Conservation (phyloP, 1,284 basidiomycete genomes). For the Leccinum fuscescens region DNA sequence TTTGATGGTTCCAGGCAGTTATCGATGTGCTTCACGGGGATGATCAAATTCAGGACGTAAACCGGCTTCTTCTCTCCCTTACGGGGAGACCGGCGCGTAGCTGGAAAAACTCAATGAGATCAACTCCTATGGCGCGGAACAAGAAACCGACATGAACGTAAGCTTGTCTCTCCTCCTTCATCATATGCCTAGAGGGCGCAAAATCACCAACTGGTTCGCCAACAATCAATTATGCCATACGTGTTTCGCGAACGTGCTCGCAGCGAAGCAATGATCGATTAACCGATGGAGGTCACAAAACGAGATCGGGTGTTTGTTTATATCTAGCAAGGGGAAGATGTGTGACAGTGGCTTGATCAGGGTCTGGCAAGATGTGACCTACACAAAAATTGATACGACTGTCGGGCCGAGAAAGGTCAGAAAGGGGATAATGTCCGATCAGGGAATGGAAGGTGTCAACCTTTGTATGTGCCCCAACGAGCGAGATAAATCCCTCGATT, state of each 20-base stretch:
- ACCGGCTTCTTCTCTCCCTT: conserved; percentile 76
- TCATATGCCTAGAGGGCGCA: conserved; percentile 53
- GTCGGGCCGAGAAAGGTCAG: conserved; percentile 15
- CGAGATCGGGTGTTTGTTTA: conserved; percentile 78
- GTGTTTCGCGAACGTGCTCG: conserved; percentile 69
- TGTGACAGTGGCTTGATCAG: conserved; percentile 4
- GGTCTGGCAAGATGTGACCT: conserved; percentile 28
- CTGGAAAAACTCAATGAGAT: conserved; percentile 35
- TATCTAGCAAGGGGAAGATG: conserved; percentile 47
- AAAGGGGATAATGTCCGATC: conserved; percentile 18
- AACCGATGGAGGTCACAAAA: conserved; percentile 66
- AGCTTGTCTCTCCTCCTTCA: conserved; percentile 51
- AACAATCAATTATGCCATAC: conserved; percentile 38
- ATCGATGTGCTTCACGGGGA: conserved; percentile 69
- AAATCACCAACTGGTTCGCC: background rate
- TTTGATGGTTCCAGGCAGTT: conserved; percentile 79
- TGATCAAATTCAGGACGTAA: conserved; percentile 74
- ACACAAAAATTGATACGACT: conserved; percentile 88
- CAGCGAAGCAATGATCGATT: conserved; percentile 65
- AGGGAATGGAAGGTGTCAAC: conserved; percentile 38
- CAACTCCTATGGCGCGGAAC: conserved; percentile 5
- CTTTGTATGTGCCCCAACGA: conserved; percentile 72
- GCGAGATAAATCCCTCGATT: conserved; percentile 79
- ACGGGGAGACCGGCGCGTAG: conserved; percentile 63
- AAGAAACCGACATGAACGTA: conserved; percentile 43